These are phyloP conservation scores for Plasmodium gallinaceum DNA, from an alignment of 169 alveolate genomes.

Conservation along the genomic window DNA sequence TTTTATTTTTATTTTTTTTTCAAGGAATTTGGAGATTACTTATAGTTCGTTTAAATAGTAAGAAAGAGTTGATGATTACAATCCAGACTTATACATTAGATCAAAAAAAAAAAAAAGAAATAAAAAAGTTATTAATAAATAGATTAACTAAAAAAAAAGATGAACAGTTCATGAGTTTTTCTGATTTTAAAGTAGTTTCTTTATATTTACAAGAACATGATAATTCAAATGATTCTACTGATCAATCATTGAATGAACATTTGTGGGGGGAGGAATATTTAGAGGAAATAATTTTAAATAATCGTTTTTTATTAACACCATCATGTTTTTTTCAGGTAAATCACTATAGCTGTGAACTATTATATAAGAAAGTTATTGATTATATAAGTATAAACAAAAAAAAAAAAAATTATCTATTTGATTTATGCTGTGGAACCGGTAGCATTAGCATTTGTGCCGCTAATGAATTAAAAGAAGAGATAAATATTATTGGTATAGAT, in stretches of 20 bases:
- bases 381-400: conserved; percentile 45
- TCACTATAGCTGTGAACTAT: conserved; percentile 69
- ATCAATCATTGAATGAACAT: conserved; percentile 70
- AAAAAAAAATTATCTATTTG: conserved; percentile 62
- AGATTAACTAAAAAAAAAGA: conserved; percentile 64
- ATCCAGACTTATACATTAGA: conserved; percentile 70
- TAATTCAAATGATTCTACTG: conserved; percentile 56
- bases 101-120: conserved; percentile 66
- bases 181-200: conserved; percentile 53
- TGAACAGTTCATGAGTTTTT: conserved; percentile 43
- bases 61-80: conserved; percentile 68
- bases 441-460: conserved; percentile 76
- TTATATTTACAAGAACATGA: conserved; percentile 74
- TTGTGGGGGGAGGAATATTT: conserved; percentile 72
- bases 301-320: conserved; percentile 72
- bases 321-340: conserved; percentile 78
- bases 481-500: conserved; percentile 68
- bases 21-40: conserved; percentile 70
- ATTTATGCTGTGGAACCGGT: conserved; percentile 78
- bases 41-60: conserved; percentile 57
- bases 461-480: conserved; percentile 37
- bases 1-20: neutral
- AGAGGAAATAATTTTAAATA: conserved; percentile 59
- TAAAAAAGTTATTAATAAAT: conserved; percentile 63
- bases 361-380: conserved; percentile 60